Base-by-base conservation (phyloP, 2,329 filamentous ascomycete species). In the Microcyclospora tardicrescens region DNA sequence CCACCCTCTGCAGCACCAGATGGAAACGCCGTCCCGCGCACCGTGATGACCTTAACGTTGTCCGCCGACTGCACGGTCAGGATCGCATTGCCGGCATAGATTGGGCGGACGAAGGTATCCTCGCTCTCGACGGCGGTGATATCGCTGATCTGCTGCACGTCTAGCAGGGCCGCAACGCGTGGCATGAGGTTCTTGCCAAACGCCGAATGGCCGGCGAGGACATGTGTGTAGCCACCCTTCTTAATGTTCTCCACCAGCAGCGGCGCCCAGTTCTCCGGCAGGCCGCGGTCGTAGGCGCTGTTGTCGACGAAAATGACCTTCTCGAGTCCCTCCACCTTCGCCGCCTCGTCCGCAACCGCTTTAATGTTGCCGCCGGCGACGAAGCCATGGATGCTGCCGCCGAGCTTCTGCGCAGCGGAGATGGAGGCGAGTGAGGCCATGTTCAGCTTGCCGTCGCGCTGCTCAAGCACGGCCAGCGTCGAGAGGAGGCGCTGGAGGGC, bases 1-100 rank as follows among this genome's bases (percentile, higher is more conserved):
- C 84, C 84, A 40, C 79, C 77, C 35, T 79, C 79, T 2, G 73
- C 67, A 46, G 79, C 75, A 11, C 81, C 78, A 31, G 82, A 72
- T 24, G 85, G 72, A 67, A 98, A 98, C 1, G 91, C 83, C 2
- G 91, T 96, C 47, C 86, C 87, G 57, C 91, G 81, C 47, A 96
- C 81, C 28, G 91, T 98, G 54, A 98, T 74, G 38, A 96, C 60
- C 66, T 96, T 98, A 61, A 85, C 75, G 12, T 71, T 59, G 57
- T 98, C 91, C 46, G 75, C 75, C 2, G 86, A 94, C 63, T 96
- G 84, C 42, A 98, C 87, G 9, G 91, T 98, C 28, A 93, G 77
- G 56, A 98, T 94, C 35, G 89, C 91, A 59, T 98, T 98, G 39
- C 91, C 91, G 41, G 91, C 91, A 61, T 98, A 98, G 57, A 98